Evolutionary conservation across 768 basidiomycete species (phyloP).

Genomic region (Rickenella mellea): DNA sequence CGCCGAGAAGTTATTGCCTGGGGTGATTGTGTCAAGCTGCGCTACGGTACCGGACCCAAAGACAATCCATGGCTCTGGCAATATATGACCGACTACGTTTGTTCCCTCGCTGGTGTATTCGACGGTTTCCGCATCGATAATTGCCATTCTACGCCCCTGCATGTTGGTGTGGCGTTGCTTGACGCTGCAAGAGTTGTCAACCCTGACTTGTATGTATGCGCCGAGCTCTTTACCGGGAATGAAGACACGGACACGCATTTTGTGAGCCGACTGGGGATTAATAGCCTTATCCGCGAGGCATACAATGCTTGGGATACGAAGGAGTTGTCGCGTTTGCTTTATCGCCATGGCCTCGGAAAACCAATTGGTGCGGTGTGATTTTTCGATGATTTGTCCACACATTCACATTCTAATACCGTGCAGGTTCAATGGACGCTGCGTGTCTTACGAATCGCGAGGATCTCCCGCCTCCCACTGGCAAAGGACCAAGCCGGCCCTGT

Average conservation of each 20-base stretch:
- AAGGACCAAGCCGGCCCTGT: slow-evolving; percentile 67
- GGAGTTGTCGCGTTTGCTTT: slow-evolving; percentile 81
- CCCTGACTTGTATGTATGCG: slow-evolving; percentile 92
- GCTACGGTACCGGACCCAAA: slow-evolving; percentile 72
- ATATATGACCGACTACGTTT: slow-evolving; percentile 82
- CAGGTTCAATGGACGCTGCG: slow-evolving; percentile 85
- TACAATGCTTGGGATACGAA: slow-evolving; percentile 86
- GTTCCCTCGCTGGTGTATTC: slow-evolving; percentile 69
- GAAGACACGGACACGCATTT: slow-evolving; percentile 91
- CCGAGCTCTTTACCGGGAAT: slow-evolving; percentile 93
- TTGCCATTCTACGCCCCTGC: slow-evolving; percentile 93
- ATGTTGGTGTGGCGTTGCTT: slow-evolving; percentile 92
- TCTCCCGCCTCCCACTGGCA: slow-evolving; percentile 73
- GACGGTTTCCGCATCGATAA: slow-evolving; percentile 98
- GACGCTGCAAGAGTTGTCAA: slow-evolving; percentile 84
- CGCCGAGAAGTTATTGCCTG: slow-evolving; percentile 95
- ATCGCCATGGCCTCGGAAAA: slow-evolving; percentile 86
- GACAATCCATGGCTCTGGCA: slow-evolving; percentile 94
- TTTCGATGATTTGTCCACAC: not conserved
- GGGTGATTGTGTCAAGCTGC: slow-evolving; percentile 97
- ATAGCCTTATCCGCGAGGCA: slow-evolving; percentile 90
- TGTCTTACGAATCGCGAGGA: slow-evolving; percentile 73
- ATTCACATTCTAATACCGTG: slow-evolving; percentile 1
- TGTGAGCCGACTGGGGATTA: slow-evolving; percentile 86
- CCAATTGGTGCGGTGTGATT: slow-evolving; percentile 62